Evolutionary conservation across 2,329 filamentous ascomycete genomes (phyloP).

Genomic region (Talaromyces albobiverticillius): DNA sequence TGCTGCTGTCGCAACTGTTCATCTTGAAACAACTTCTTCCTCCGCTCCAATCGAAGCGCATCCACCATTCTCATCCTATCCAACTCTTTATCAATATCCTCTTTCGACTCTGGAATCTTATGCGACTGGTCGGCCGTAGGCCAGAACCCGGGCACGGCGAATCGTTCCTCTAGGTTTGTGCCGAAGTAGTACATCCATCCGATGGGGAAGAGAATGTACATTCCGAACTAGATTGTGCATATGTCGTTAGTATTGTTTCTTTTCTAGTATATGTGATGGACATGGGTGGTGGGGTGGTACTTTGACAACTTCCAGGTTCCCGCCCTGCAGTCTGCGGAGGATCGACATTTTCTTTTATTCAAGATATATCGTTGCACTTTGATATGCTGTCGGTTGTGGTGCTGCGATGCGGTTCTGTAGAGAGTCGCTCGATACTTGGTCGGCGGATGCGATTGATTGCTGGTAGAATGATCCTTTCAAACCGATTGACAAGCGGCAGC

Average conservation of each 20-base stretch:
- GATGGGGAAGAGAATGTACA: slow-evolving; percentile 98
- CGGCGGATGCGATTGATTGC: too few relatives aligned
- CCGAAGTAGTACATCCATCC: slow-evolving; percentile 99
- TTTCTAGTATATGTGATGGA: slow-evolving; percentile 13
- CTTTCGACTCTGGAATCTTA: slow-evolving; percentile 51
- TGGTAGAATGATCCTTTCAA: too few relatives aligned
- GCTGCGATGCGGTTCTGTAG: too few relatives aligned
- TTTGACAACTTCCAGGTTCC: slow-evolving; percentile 95
- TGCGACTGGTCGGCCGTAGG: slow-evolving; percentile 62
- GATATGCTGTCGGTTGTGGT: too few relatives aligned
- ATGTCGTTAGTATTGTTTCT: neutral
- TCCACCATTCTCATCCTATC: slow-evolving; percentile 60
- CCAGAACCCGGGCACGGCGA: slow-evolving; percentile 90
- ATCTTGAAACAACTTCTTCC: slow-evolving; percentile 35
- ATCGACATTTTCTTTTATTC: slow-evolving; percentile 30
- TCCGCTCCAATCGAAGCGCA: slow-evolving; percentile 47
- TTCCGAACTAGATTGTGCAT: slow-evolving; percentile 70
- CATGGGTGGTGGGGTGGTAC: slow-evolving; percentile 45
- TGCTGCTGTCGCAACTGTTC: slow-evolving; percentile 18
- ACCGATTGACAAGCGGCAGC: too few relatives aligned
- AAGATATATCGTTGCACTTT: neutral
- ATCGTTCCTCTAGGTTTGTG: slow-evolving; percentile 91
- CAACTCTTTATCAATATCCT: slow-evolving; percentile 72
- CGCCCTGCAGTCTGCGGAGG: slow-evolving; percentile 64
- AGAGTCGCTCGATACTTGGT: too few relatives aligned